These are phyloP conservation scores for Orbilia ellipsospora DNA, from an alignment of 2,329 filamentous ascomycete species.

Conservation along the genomic window DNA sequence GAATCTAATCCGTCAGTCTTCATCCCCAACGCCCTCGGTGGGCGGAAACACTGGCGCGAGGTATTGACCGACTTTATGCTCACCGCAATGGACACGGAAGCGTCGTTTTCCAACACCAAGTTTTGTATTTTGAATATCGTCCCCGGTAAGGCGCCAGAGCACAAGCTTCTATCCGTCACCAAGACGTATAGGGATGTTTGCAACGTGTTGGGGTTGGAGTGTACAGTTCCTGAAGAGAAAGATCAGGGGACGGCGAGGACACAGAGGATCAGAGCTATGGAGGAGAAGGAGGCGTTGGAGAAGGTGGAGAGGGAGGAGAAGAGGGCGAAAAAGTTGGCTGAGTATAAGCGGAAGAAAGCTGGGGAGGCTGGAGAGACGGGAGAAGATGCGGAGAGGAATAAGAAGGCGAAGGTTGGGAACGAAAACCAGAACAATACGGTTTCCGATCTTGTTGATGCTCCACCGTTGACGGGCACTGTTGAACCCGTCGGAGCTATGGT, in stretches of 20 bases:
- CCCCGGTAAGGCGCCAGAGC: conserved; percentile 82
- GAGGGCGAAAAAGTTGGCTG: conserved; percentile 49
- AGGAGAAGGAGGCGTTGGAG: conserved; percentile 41
- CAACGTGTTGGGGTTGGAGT: conserved; percentile 72
- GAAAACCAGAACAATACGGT: too few relatives aligned
- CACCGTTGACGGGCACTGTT: conserved; percentile 1
- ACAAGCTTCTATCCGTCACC: conserved; percentile 71
- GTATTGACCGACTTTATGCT: conserved; percentile 81
- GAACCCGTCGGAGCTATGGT: conserved; percentile 22
- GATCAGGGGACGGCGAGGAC: conserved; percentile 66
- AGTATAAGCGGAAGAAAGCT: conserved; percentile 61
- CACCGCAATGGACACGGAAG: conserved; percentile 79
- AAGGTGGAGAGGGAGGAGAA: conserved; percentile 53
- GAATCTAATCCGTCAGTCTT: conserved; percentile 94
- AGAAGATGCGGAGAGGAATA: conserved; percentile 18
- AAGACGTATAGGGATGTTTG: conserved; percentile 79
- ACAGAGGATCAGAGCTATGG: conserved; percentile 27
- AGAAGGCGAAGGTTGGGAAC: conserved; percentile 27
- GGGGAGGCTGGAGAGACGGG: conserved; percentile 5
- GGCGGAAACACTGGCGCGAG: conserved; percentile 76
- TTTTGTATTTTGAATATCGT: conserved; percentile 74
- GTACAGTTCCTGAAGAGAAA: conserved; percentile 73
- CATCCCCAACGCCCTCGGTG: conserved; percentile 74
- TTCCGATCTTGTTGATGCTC: conserved; percentile 18
- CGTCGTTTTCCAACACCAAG: conserved; percentile 92